Base-by-base conservation (phyloP, 192 early-diverging fungal genomes). In the Diversispora eburnea region DNA sequence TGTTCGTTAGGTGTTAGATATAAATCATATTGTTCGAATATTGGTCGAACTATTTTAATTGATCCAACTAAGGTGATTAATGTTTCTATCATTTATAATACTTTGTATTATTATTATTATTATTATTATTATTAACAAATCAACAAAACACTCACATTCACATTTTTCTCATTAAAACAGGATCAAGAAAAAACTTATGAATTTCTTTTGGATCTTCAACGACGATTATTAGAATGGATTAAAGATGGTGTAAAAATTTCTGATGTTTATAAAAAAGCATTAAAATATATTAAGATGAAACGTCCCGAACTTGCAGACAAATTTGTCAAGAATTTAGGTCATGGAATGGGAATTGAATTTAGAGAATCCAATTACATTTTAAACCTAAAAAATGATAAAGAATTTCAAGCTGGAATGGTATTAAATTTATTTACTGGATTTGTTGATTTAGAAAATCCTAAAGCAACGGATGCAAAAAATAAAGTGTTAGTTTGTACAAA, bases 1-100 rank as follows among this genome's bases (percentile, higher is more conserved):
- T 97, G 95, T 81, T 93, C 94, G 5, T 82, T 99, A 6, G 97
- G 94, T 73, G 88, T 95, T 42, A 89, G 98, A 17, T 99, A 98
- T 86, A 92, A 92, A 81, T 91, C 85, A 41, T 99, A 97, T 76
- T 98, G 92, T 82, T 94, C 98, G 48, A 95, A 95, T 62, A 87
- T 99, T 77, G 90, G 90, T 17, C 85, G 98, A 72, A 98, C 98
- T 8, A 96, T 93, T 66, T 79, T 99, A 73, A 94, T 98, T 49
- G 91, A 94, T 74, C 95, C 98, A 15, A 91, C 83, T 78, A 93
- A 94, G 79, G 85, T 62, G 17, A 59, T 54, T 48, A 7, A 43
- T 47, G 17, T 48, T 75, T n/a, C n/a, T 60, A 20, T 41, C 42
- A 17, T 68, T 51, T 25, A 12, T 9, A 7, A 73, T 61, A 63